Base-by-base conservation (phyloP, 257 asterid species). In the Solanum corneliomulleri region DNA sequence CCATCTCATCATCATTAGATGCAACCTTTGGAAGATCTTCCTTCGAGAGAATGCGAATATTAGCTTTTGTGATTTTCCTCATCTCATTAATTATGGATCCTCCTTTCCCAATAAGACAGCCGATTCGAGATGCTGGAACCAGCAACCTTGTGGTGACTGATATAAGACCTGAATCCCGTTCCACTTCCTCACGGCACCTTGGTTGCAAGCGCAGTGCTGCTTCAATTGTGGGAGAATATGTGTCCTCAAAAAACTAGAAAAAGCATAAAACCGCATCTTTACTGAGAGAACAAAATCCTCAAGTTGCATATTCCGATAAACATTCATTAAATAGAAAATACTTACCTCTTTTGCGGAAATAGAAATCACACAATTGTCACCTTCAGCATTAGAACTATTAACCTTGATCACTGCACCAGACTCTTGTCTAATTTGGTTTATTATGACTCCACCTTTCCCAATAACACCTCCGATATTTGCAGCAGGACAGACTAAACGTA, bases 21-120 rank as follows among this genome's bases (percentile, higher is more conserved):
- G 90, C 90, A 80, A 88, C 90, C 72, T 88, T 88, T 21, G 90
- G 90, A 78, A 88, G 90, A 76, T 88, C 56, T 47, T 88, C 90
- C 83, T 86, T 88, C 56, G 90, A 88, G 69, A 88, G 88, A 68
- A 88, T 86, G 39, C 90, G 90, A 33, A 88, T 88, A 83, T 81
- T 88, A 86, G 88, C 84, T 86, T 88, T 85, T 7, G 90, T 88
- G 62, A 88, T 42, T 80, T 83, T 88, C 86, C 90, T 85, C 86
- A 88, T 88, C 88, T 88, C 90, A 70, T 69, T 60, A 72, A 88
- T 86, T 68, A 88, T 88, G 35, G 88, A 85, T 39, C 90, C 90
- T 31, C 90, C 90, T 86, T 88, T 88, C 62, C 90, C 90, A 62
- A 88, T 86, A 52, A 88, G 83, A 41, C 90, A 86, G 56, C 90